phyloP scores from a whole-genome alignment of 2,329 filamentous ascomycete species.

The Pseudogymnoascus sp. region DNA sequence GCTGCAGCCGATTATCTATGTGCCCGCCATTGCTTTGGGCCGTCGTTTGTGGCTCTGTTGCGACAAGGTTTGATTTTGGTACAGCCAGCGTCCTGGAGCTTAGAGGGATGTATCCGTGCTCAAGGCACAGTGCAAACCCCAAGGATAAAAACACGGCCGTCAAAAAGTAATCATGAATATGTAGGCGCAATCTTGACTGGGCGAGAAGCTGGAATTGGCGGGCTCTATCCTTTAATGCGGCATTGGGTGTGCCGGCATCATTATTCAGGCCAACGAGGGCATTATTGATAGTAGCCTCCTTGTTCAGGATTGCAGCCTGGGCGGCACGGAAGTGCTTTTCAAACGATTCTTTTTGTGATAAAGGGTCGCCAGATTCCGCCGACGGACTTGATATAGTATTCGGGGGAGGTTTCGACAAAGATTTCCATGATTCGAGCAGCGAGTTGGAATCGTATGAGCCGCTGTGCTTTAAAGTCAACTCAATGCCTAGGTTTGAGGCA shows the following conservation, averaged over 20 bases:
- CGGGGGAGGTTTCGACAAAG: neutral
- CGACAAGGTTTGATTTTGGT: conserved; percentile 11
- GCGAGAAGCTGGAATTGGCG: neutral
- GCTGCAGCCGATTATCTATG: neutral
- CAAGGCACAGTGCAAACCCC: conserved; percentile 27
- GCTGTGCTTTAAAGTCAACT: neutral
- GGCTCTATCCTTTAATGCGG: conserved; percentile 20
- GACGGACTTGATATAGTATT: conserved; percentile 2
- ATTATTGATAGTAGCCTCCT: neutral
- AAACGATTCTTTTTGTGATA: conserved; percentile 5
- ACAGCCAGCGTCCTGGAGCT: conserved; percentile 29
- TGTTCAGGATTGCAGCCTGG: neutral
- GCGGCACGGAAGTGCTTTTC: neutral
- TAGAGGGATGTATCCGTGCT: conserved; percentile 27
- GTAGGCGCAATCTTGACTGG: neutral
- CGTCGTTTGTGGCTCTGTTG: neutral
- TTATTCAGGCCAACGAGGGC: conserved; percentile 3
- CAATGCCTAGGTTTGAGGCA: neutral
- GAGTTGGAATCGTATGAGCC: conserved; percentile 8
- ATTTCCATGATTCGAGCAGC: conserved; percentile 17
- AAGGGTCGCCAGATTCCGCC: neutral
- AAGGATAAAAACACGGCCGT: conserved; percentile 29
- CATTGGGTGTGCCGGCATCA: conserved; percentile 14
- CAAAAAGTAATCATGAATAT: conserved; percentile 28
- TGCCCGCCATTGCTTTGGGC: neutral